phyloP scores from a whole-genome alignment of 179 eudicot species.

The Nepenthes alata region DNA sequence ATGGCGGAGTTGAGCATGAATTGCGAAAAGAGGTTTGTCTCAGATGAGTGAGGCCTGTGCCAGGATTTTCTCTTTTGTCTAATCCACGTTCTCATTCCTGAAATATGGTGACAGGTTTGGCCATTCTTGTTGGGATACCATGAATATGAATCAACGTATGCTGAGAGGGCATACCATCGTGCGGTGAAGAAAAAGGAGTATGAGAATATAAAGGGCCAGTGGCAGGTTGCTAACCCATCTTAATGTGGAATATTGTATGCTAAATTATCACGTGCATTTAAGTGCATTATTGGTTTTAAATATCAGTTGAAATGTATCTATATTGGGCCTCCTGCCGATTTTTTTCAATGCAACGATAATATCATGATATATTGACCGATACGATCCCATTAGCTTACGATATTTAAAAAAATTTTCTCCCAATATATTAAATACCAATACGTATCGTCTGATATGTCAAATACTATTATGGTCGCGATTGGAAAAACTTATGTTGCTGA shows the following conservation, averaged over 20 bases:
- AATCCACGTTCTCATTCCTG: constrained; percentile 1
- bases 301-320: too few species aligned
- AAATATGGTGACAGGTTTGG: constrained; percentile 53
- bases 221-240: constrained; percentile 51
- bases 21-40: constrained; percentile 67
- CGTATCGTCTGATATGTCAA: too few species aligned
- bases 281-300: too few species aligned
- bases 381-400: too few species aligned
- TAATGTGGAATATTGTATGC: neutral
- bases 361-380: too few species aligned
- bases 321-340: too few species aligned
- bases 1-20: constrained; percentile 76
- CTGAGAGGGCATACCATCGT: constrained; percentile 60
- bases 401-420: too few species aligned
- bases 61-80: constrained; percentile 5
- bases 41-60: constrained; percentile 1
- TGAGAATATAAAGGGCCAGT: constrained; percentile 68
- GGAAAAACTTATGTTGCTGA: too few species aligned
- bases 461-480: too few species aligned
- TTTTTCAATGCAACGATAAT: too few species aligned
- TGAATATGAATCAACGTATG: constrained; percentile 68
- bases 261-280: too few species aligned
- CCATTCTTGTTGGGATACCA: constrained; percentile 71
- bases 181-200: constrained; percentile 67
- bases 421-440: too few species aligned